Evolutionary conservation across 768 basidiomycete species (phyloP).

Genomic region (Hygrophoropsis aurantiaca): DNA sequence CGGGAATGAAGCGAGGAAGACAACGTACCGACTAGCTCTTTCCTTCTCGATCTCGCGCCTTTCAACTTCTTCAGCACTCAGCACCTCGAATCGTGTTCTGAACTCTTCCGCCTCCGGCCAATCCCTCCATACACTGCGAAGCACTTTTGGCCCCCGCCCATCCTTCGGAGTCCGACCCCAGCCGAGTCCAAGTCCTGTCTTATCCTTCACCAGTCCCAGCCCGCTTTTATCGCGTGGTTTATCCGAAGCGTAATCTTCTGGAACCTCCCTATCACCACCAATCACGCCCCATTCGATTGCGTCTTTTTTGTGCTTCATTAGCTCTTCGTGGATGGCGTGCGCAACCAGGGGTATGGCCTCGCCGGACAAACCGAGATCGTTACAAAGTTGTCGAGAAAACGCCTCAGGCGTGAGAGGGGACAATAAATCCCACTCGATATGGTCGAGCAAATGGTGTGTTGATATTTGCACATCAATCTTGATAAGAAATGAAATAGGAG

Average conservation of each 20-base stretch:
- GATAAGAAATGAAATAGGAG: conserved; percentile 11
- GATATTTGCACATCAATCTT: conserved; percentile 98
- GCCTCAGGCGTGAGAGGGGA: conserved; percentile 87
- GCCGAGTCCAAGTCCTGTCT: conserved; percentile 76
- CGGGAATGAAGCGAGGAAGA: not conserved
- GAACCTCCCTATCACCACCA: conserved; percentile 49
- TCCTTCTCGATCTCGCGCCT: conserved; percentile 85
- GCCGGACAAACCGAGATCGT: conserved; percentile 84
- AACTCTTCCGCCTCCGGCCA: conserved; percentile 94
- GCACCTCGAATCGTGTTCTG: conserved; percentile 80
- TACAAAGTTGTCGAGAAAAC: conserved; percentile 77
- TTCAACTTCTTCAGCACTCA: conserved; percentile 91
- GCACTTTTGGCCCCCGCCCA: conserved; percentile 74
- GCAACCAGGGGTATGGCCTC: conserved; percentile 88
- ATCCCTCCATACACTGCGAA: conserved; percentile 92
- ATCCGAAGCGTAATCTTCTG: conserved; percentile 25
- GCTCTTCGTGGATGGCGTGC: conserved; percentile 93
- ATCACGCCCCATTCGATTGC: conserved; percentile 93
- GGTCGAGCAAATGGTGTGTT: conserved; percentile 86
- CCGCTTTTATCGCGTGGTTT: conserved; percentile 48
- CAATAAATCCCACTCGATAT: conserved; percentile 98
- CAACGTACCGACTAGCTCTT: conserved; percentile 64
- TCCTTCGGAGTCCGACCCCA: conserved; percentile 79
- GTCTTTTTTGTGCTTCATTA: conserved; percentile 93
- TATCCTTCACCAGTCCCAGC: conserved; percentile 67